Percentiles rank a stretch among this genome's conserved stretches.
These are phyloP conservation scores for Daldinia sp. DNA, from an alignment of 2,329 filamentous ascomycete genomes.

Conservation along the genomic window DNA sequence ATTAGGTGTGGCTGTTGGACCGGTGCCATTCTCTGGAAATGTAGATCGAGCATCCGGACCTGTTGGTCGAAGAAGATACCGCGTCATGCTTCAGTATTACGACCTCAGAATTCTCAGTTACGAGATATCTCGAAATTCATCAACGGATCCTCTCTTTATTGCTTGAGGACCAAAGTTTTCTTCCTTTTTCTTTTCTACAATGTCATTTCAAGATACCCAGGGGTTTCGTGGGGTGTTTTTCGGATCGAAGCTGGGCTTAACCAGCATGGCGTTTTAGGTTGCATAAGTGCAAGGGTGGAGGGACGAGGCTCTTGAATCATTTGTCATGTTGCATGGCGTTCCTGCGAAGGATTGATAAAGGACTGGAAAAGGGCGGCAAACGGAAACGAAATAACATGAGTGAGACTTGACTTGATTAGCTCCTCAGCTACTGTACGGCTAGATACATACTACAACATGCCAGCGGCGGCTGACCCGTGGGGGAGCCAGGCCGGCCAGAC, in stretches of 20 bases:
- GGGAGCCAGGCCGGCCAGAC: constrained; percentile 14
- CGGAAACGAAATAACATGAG: constrained; percentile 12
- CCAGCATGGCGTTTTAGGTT: constrained; percentile 34
- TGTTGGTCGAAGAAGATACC: constrained; percentile 64
- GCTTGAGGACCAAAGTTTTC: constrained; percentile 29
- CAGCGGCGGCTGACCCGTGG: constrained; percentile 17
- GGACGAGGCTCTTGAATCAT: constrained; percentile 17
- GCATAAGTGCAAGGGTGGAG: constrained; percentile 21
- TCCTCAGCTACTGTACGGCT: constrained; percentile 9
- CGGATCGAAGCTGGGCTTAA: constrained; percentile 11
- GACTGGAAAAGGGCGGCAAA: constrained; percentile 1
- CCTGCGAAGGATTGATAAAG: neutral
- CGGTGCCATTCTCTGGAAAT: constrained; percentile 64
- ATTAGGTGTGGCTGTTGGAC: constrained; percentile 76
- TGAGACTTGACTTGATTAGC: constrained; percentile 3
- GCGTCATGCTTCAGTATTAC: constrained; percentile 76
- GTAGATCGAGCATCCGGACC: constrained; percentile 41
- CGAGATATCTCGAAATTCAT: constrained; percentile 65
- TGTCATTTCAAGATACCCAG: constrained; percentile 36
- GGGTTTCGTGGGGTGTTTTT: constrained; percentile 11
- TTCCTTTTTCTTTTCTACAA: constrained; percentile 8
- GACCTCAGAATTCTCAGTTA: constrained; percentile 79
- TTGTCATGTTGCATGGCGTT: constrained; percentile 14
- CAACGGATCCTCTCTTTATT: constrained; percentile 48
- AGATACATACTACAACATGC: constrained; percentile 12